Evolutionary conservation across 495 filamentous ascomycete genomes (phyloP), one percentile per base, ranked within the genome.

Genomic region (Lasiosphaeris hirsuta): DNA sequence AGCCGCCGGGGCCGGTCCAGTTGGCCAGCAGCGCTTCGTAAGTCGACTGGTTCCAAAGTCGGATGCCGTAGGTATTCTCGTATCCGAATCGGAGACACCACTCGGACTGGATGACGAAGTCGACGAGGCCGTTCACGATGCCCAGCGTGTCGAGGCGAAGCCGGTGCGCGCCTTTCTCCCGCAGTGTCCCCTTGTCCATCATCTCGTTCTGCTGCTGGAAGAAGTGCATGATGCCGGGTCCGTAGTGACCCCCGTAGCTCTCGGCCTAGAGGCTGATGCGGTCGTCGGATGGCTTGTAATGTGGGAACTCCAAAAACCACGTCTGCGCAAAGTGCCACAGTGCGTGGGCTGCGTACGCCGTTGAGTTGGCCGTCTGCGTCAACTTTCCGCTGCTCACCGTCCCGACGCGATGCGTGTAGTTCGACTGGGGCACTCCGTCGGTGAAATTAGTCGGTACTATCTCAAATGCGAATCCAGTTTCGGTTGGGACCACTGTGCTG

Each of bases 81-180:
- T n/a, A n/a, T n/a, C n/a, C n/a, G n/a, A n/a, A n/a, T n/a, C n/a
- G n/a, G n/a, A n/a, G n/a, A n/a, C n/a, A n/a, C n/a, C n/a, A n/a
- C n/a, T n/a, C n/a, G n/a, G n/a, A n/a, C 72, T 92, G 88, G 3
- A 82, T 77, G 14, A 80, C 62, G 39, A 83, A 72, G 69, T 93
- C 88, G 35, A 92, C 77, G 62, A 86, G 88, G n/a, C 86, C 89
- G 66, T 92, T 94, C 43, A 88, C 60, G 39, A 85, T 79, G 8
- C 80, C 75, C 10, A 85, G 66, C 30, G 82, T 80, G 54, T 75
- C 77, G 35, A 88, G 69, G 41, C 78, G 75, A n/a, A 88, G 74
- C 44, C 69, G 62, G 11, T 75, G 66, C 1, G 72, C 76, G 15
- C 67, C 74, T n/a, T 75, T 79, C 44, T 74, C 74, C 0, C 67